phyloP scores from a whole-genome alignment of 2,329 filamentous ascomycete genomes.

The Alternaria postmessia region DNA sequence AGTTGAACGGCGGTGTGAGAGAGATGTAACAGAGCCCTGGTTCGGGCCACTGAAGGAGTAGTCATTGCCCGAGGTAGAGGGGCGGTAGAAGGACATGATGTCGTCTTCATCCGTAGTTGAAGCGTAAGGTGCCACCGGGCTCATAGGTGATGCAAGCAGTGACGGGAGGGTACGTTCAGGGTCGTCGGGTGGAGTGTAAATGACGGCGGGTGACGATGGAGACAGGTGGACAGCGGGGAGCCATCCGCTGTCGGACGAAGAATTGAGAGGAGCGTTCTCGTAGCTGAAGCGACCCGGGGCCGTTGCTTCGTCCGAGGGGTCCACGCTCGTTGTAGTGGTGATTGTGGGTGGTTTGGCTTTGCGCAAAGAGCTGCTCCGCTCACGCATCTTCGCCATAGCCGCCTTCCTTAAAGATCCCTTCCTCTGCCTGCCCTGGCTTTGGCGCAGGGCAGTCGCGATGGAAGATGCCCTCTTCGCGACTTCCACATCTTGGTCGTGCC shows the following conservation, averaged over 20 bases:
- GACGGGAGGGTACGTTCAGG: conserved; percentile 44
- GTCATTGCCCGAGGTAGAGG: conserved; percentile 51
- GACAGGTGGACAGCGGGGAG: conserved; percentile 25
- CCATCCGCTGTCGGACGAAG: conserved; percentile 46
- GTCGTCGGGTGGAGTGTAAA: conserved; percentile 3
- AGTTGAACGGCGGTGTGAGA: conserved; percentile 44
- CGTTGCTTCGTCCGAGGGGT: conserved; percentile 27
- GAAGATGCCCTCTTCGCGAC: conserved; percentile 29
- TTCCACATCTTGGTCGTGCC: conserved; percentile 41
- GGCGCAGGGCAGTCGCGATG: conserved; percentile 53
- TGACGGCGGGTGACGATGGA: conserved; percentile 20
- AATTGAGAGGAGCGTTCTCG: conserved; percentile 45
- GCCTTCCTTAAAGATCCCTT: conserved; percentile 89
- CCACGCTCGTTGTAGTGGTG: conserved; percentile 28
- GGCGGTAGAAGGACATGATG: conserved; percentile 66
- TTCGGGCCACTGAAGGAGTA: conserved; percentile 47
- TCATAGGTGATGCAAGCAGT: conserved; percentile 51
- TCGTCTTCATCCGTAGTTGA: conserved; percentile 89
- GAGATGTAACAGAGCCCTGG: conserved; percentile 28
- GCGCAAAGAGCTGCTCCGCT: conserved; percentile 40
- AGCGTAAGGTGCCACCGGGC: conserved; percentile 67
- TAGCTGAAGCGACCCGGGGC: conserved; percentile 49
- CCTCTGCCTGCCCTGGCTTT: conserved; percentile 67
- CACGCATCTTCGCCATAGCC: conserved; percentile 70
- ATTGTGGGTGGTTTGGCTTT: conserved; percentile 29